Percentiles rank a stretch among this genome's conserved stretches.
phyloP scores from a whole-genome alignment of 2,329 filamentous ascomycete species.

The Cyphellophora attinorum region DNA sequence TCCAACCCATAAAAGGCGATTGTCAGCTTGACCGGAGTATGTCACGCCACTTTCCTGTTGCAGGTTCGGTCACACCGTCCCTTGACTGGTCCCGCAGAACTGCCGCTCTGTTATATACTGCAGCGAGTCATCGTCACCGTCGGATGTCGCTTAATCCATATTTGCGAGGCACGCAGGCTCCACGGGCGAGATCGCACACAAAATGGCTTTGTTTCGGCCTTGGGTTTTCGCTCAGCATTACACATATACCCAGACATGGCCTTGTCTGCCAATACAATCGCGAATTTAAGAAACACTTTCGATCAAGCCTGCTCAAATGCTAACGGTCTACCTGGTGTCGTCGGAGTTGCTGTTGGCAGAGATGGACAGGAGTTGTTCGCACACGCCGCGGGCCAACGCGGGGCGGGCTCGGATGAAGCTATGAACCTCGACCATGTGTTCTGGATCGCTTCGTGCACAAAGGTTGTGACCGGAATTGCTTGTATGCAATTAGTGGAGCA shows the following conservation, averaged over 20 bases:
- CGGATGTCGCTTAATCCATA: too few species aligned
- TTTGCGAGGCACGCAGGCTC: too few species aligned
- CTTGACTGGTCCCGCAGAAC: too few species aligned
- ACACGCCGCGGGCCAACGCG: conserved; percentile 19
- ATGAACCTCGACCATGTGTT: conserved; percentile 21
- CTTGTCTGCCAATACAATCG: conserved; percentile 8
- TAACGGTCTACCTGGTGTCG: conserved; percentile 26
- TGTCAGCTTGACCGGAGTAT: too few species aligned
- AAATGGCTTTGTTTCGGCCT: too few species aligned
- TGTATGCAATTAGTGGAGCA: conserved; percentile 50
- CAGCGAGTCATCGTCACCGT: too few species aligned
- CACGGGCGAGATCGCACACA: too few species aligned
- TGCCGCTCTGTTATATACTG: too few species aligned
- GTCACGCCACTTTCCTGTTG: too few species aligned
- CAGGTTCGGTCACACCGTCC: too few species aligned
- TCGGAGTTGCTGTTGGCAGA: conserved; percentile 17
- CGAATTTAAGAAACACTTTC: conserved; percentile 5
- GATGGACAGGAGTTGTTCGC: conserved; percentile 18
- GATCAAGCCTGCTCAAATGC: conserved; percentile 19
- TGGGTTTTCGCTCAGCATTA: too few species aligned
- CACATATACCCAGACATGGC: conserved; percentile 3
- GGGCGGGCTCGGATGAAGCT: conserved; percentile 9
- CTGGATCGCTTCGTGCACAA: conserved; percentile 50
- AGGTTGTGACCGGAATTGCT: conserved; percentile 43
- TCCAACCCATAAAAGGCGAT: too few species aligned